Evolutionary conservation across 1,139 yeast genomes (phyloP), one percentile per base, ranked within the genome.

Genomic region (Yamadazyma blattariae): DNA sequence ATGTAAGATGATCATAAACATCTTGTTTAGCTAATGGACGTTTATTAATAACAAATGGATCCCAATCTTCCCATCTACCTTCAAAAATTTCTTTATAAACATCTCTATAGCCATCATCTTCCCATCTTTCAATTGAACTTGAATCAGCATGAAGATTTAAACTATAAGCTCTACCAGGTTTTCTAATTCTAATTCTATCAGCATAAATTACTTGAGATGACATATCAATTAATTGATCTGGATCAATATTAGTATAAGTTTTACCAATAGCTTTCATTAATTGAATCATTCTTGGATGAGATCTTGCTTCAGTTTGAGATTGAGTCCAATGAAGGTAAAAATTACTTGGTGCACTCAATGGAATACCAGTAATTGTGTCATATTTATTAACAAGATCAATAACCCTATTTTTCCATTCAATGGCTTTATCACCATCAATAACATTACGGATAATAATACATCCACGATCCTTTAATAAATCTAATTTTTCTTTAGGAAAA

Each of bases 51-150:
- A 61, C 67, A 42, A 52, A 70, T 4, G 76, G 64, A 40, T 72
- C 76, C 50, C 58, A 71, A 6, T 64, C 54, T 48, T 71, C 73
- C 77, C 77, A 71, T n/a, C 52, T 38, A 3, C 77, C 77, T 25
- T 64, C 64, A 21, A 66, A 60, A 15, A 73, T 67, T 17, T 54
- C 56, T 5, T 47, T 42, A 45, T 72, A 73, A 18, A 59, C 59
- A n/a, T 50, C 47, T 7, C 69, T 48, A 47, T 70, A 72, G 27
- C 49, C 59, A 2, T 45, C 47, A 26, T 49, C 54, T 43, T 49
- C 54, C 54, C 54, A 49, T 39, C 77, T 52, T 45, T 71, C 77
- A 29, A 71, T 53, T 1, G 74, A 62, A 11, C 75, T 69, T 11
- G 71, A 63, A 42, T 72, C 78, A 10, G 60, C 51, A 40, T 72